Evolutionary conservation across 768 basidiomycete genomes (phyloP).

Genomic region (Lentinus brumalis): DNA sequence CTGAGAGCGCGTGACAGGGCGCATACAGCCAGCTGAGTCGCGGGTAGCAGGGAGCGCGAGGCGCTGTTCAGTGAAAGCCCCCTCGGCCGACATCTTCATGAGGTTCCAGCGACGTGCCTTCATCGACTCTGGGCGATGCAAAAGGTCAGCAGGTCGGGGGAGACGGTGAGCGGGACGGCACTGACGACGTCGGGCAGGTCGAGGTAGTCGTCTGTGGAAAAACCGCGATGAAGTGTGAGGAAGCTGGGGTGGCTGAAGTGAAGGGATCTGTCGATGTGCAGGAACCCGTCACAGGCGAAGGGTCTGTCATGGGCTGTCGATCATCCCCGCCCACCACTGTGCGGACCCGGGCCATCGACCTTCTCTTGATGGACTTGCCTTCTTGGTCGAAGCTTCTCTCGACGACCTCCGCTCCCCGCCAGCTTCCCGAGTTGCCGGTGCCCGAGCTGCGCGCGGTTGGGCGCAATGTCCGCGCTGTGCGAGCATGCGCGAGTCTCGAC

Average conservation of each 20-base stretch:
- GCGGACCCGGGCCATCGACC: not conserved
- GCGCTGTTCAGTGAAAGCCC: not conserved
- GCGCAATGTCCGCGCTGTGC: too few species aligned
- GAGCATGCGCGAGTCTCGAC: too few species aligned
- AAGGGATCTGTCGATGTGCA: not conserved
- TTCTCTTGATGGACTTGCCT: conserved; percentile 11
- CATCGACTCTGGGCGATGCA: not conserved
- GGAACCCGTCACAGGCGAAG: conserved; percentile 10
- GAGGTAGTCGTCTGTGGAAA: conserved; percentile 2
- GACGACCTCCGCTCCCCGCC: too few species aligned
- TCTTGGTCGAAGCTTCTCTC: conserved; percentile 5
- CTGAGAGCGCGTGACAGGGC: not conserved
- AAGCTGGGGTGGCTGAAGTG: conserved; percentile 1
- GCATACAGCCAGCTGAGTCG: not conserved
- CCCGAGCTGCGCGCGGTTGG: too few species aligned
- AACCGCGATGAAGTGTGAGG: not conserved
- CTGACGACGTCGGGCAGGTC: not conserved
- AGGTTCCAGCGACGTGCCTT: not conserved
- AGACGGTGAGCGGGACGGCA: not conserved
- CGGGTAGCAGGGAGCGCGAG: too few species aligned
- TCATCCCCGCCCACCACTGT: not conserved
- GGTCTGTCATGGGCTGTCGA: conserved; percentile 9
- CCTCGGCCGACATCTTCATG: not conserved
- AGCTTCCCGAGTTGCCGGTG: too few species aligned
- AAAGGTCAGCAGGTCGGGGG: not conserved